Evolutionary conservation across 2,329 filamentous ascomycete genomes (phyloP).

Genomic region (Alternaria triticimaculans): DNA sequence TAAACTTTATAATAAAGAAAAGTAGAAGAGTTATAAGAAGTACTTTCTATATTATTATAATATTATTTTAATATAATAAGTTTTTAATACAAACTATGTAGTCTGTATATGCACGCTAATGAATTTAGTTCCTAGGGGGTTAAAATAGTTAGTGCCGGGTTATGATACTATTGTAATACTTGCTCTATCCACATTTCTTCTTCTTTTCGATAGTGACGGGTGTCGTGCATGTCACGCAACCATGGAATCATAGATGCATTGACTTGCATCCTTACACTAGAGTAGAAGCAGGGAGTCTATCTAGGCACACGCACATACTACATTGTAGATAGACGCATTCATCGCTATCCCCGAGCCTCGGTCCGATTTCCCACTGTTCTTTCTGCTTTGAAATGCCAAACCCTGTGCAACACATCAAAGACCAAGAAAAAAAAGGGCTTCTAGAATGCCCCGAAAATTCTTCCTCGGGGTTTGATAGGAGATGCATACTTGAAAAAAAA

Average conservation of each 20-base stretch:
- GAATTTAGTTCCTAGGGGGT: neutral
- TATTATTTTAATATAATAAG: too few species aligned
- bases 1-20: too few species aligned
- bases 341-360: constrained; percentile 6
- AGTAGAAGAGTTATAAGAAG: too few species aligned
- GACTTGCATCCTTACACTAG: too few species aligned
- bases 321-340: neutral
- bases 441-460: neutral
- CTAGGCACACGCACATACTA: neutral
- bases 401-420: neutral
- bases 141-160: neutral
- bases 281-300: too few species aligned
- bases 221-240: neutral
- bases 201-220: neutral
- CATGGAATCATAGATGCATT: constrained; percentile 2
- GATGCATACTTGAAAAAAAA: neutral
- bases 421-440: neutral
- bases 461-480: neutral
- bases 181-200: neutral
- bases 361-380: neutral
- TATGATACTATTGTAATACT: neutral
- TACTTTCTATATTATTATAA: too few species aligned
- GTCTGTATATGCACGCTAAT: neutral
- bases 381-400: neutral
- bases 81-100: neutral